Evolutionary conservation across 2,329 filamentous ascomycete species (phyloP), one percentile per base, ranked within the genome.

Genomic region (Fusarium poae): DNA sequence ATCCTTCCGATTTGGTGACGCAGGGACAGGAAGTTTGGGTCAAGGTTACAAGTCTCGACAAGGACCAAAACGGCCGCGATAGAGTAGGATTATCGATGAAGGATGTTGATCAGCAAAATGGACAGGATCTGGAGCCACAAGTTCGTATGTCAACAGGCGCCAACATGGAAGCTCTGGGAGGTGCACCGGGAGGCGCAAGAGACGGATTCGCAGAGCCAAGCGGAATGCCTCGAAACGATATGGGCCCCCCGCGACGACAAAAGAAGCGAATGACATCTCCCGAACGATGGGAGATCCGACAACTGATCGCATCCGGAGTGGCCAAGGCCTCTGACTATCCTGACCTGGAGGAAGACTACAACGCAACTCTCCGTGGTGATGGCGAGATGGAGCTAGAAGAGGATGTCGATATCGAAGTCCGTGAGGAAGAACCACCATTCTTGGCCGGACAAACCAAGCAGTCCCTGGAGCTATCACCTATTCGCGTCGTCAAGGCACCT

Each of bases 261-360:
- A 93, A 92, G 78, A 99, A 99, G 82, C 87, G 96, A 53, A 91
- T 98, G 90, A 98, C 95, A 0, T 97, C 95, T 16, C 96, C 96
- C 2, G 96, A 99, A 77, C 85, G 96, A 76, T 99, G 96, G 95
- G 96, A 99, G 78, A 97, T 99, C 67, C 89, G 95, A 66, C 96
- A 99, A 76, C 85, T 99, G 53, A 98, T 99, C 75, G 94, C 95
- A 5, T 97, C 96, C 6, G 96, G 97, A 45, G 95, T 97, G 11
- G 91, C 93, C 20, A 97, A 96, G 73, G 94, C 93, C 1, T 92
- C 92, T 0, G 95, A 98, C 72, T 97, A 97, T 76, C 96, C 96
- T 1, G 95, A 97, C 68, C 86, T 98, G 29, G 93, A 98, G 71
- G 93, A 97, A 72, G 94, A 98, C 59, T 97, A 97, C 77, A 91